phyloP scores from a whole-genome alignment of 257 asterid genomes.

The Nicotiana tomentosiformis region DNA sequence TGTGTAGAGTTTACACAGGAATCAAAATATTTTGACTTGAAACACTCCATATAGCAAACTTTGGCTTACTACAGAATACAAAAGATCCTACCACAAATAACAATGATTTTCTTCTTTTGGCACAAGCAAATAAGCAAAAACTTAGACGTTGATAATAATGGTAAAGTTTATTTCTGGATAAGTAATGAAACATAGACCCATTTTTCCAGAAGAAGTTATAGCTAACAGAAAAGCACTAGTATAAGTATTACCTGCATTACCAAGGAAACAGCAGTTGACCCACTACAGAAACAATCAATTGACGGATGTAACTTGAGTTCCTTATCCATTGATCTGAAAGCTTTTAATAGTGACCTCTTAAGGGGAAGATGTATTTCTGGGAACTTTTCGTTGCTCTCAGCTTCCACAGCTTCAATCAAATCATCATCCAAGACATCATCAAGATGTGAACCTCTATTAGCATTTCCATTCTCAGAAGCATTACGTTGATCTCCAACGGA shows the following conservation, averaged over 20 bases:
- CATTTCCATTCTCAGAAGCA: conserved; percentile 31
- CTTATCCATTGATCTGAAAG: conserved; percentile 87
- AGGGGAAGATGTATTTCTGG: conserved; percentile 71
- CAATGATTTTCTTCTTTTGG: neutral
- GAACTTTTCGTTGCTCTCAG: conserved; percentile 56
- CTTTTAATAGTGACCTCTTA: conserved; percentile 70
- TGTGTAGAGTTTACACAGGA: neutral
- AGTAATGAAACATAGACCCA: neutral
- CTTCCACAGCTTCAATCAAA: conserved; percentile 56
- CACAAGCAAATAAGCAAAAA: neutral
- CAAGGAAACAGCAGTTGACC: conserved; percentile 80
- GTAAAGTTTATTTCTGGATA: neutral
- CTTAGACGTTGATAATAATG: neutral
- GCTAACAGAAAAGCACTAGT: neutral
- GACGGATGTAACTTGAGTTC: conserved; percentile 79
- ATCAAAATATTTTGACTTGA: neutral
- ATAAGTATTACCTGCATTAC: conserved; percentile 54
- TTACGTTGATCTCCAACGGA: conserved; percentile 29
- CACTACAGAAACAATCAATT: conserved; percentile 91
- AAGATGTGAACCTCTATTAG: conserved; percentile 46
- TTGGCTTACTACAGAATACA: neutral
- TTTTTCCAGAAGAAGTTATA: neutral
- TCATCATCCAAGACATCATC: conserved; percentile 76
- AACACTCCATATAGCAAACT: neutral
- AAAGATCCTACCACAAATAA: neutral